phyloP scores from a whole-genome alignment of 2,329 filamentous ascomycete genomes.

The Colletotrichum plurivorum region DNA sequence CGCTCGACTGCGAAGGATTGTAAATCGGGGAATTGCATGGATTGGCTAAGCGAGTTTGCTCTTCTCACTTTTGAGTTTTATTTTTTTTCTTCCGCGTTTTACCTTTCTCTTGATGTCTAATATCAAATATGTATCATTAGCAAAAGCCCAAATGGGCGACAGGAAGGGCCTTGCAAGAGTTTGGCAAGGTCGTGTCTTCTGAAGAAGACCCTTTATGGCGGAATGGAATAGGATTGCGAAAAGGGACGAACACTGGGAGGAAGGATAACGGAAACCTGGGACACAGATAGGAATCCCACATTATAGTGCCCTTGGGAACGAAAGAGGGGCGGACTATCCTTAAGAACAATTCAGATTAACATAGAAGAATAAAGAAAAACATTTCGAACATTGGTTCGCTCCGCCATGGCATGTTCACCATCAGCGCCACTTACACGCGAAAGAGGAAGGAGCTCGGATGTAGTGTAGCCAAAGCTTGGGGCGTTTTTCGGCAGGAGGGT shows the following conservation, averaged over 20 bases:
- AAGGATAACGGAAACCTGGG: not conserved
- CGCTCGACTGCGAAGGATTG: not conserved
- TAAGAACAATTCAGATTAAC: slow-evolving; percentile 5
- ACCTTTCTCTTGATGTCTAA: slow-evolving; percentile 4
- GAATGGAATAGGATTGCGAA: slow-evolving; percentile 7
- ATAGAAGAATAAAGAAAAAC: slow-evolving; percentile 11
- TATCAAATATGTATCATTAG: slow-evolving; percentile 24
- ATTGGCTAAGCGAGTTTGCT: slow-evolving; percentile 25
- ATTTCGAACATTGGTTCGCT: not conserved
- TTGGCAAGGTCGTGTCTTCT: not conserved
- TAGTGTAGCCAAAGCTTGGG: no score
- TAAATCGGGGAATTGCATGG: not conserved
- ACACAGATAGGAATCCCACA: not conserved
- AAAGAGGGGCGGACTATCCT: slow-evolving; percentile 3
- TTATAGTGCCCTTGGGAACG: not conserved
- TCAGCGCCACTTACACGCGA: no score
- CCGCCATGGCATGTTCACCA: no score
- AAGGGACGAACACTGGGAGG: not conserved
- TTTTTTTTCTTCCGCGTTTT: not conserved
- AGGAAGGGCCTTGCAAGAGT: not conserved
- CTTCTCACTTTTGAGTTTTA: not conserved
- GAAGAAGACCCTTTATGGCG: not conserved
- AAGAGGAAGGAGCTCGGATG: no score
- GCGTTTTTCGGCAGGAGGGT: no score
- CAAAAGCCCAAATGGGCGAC: slow-evolving; percentile 10